A percentile compares a stretch with the other conserved stretches of the same genome.
phyloP scores from a whole-genome alignment of 805 yeast species.

The Lipomyces oligophaga region DNA sequence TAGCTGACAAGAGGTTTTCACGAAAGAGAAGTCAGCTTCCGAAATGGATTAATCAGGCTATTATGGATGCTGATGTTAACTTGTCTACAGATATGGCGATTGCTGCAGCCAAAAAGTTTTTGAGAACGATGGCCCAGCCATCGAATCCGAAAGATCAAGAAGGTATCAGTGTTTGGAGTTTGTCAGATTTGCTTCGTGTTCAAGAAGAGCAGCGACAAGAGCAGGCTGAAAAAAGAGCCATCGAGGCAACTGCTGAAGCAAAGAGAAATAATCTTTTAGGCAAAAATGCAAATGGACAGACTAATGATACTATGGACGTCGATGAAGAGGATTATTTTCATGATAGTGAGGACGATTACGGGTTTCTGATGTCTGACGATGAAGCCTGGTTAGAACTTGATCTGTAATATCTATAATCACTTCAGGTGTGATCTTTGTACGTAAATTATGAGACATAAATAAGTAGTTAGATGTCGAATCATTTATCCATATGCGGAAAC shows the following conservation, averaged over 20 bases:
- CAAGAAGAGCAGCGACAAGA: conserved; percentile 49
- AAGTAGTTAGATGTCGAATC: no score
- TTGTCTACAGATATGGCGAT: conserved; percentile 96
- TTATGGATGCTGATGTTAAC: conserved; percentile 85
- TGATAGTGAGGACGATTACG: conserved; percentile 11
- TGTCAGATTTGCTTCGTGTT: conserved; percentile 57
- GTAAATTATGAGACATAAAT: no score
- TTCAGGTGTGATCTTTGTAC: no score
- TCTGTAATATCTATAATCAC: no score
- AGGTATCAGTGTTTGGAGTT: conserved; percentile 90
- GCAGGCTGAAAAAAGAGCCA: conserved; percentile 5
- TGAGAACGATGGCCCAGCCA: conserved; percentile 93
- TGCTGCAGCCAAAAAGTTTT: conserved; percentile 87
- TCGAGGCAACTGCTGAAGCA: not conserved
- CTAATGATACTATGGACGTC: conserved; percentile 1
- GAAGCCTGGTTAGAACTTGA: no score
- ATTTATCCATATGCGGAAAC: no score
- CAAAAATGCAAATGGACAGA: no score
- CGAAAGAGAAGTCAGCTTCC: conserved; percentile 80
- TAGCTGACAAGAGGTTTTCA: conserved; percentile 85
- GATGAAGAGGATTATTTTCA: conserved; percentile 15
- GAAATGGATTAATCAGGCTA: conserved; percentile 93
- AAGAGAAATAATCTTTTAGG: not conserved
- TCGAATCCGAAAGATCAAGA: conserved; percentile 83
- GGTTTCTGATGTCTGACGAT: conserved; percentile 7